Conservation (phyloP, 2,329 filamentous ascomycete genomes). For the Aspergillus sp. region DNA sequence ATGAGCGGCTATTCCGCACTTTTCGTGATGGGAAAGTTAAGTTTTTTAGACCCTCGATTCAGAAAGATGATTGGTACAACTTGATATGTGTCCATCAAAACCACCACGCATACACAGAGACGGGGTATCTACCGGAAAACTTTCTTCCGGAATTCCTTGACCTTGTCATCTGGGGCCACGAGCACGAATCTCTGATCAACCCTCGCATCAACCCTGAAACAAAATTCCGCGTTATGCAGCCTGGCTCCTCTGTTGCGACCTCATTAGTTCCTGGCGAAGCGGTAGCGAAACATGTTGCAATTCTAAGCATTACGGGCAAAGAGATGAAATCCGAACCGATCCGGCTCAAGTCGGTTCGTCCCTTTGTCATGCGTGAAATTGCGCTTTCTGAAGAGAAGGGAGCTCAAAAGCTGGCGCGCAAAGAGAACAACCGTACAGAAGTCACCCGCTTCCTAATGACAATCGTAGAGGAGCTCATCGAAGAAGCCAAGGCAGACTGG, state of each 20-base stretch:
- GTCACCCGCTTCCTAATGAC: slow-evolving; percentile 74
- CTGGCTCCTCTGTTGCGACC: slow-evolving; percentile 92
- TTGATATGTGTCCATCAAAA: slow-evolving; percentile 95
- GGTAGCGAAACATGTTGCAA: slow-evolving; percentile 84
- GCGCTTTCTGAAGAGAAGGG: slow-evolving; percentile 71
- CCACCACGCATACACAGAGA: slow-evolving; percentile 86
- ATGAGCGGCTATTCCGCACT: slow-evolving; percentile 90
- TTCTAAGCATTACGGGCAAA: slow-evolving; percentile 79
- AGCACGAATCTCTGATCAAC: slow-evolving; percentile 93
- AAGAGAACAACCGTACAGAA: slow-evolving; percentile 78
- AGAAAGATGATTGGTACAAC: slow-evolving; percentile 93
- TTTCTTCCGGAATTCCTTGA: slow-evolving; percentile 91
- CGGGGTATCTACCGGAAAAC: slow-evolving; percentile 90
- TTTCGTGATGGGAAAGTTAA: slow-evolving; percentile 92
- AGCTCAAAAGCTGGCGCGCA: slow-evolving; percentile 75
- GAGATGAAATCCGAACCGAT: slow-evolving; percentile 79
- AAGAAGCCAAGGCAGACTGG: slow-evolving; percentile 81
- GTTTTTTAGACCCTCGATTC: slow-evolving; percentile 80
- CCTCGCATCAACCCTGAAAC: slow-evolving; percentile 81
- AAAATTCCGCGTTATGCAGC: slow-evolving; percentile 94
- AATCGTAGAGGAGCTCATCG: slow-evolving; percentile 83
- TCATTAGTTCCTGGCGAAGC: slow-evolving; percentile 89
- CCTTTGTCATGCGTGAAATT: slow-evolving; percentile 85
- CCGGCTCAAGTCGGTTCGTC: slow-evolving; percentile 81
- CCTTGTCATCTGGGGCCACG: slow-evolving; percentile 93